Percentiles rank a stretch among this genome's conserved stretches.
phyloP scores from a whole-genome alignment of 2,329 filamentous ascomycete genomes.

The Juglanconis sp. region DNA sequence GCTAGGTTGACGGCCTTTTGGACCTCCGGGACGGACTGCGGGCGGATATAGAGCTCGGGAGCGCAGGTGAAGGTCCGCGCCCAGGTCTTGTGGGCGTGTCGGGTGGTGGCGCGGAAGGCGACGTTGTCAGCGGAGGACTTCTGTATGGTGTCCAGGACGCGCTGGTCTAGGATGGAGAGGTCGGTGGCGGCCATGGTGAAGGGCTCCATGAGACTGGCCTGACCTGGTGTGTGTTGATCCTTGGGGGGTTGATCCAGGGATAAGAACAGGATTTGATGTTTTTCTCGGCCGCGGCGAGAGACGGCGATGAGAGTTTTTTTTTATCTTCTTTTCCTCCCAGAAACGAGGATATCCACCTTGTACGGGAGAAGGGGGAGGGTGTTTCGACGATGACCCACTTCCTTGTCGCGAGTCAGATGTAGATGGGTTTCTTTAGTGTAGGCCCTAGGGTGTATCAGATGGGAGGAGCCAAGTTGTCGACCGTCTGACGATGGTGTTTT shows the following conservation, averaged over 20 bases:
- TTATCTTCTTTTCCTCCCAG: not conserved
- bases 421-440: not conserved
- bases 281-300: no score
- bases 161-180: conserved; percentile 15
- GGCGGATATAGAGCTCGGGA: conserved; percentile 88
- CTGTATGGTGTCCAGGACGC: conserved; percentile 14
- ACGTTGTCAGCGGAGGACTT: conserved; percentile 37
- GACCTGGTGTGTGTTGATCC: not conserved
- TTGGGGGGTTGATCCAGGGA: not conserved
- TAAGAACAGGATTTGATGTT: not conserved
- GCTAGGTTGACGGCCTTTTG: conserved; percentile 81
- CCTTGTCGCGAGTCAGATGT: conserved; percentile 14
- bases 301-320: not conserved
- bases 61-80: conserved; percentile 85
- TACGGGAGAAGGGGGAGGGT: not conserved
- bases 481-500: not conserved
- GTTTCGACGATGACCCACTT: conserved; percentile 13
- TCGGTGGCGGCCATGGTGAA: conserved; percentile 1
- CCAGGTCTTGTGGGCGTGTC: conserved; percentile 87
- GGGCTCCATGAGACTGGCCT: not conserved
- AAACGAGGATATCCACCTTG: not conserved
- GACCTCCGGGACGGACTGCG: conserved; percentile 74
- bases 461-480: not conserved
- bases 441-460: conserved; percentile 2
- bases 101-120: conserved; percentile 71